Conservation (phyloP, 441 rosid species). For the Populus tomentosa region DNA sequence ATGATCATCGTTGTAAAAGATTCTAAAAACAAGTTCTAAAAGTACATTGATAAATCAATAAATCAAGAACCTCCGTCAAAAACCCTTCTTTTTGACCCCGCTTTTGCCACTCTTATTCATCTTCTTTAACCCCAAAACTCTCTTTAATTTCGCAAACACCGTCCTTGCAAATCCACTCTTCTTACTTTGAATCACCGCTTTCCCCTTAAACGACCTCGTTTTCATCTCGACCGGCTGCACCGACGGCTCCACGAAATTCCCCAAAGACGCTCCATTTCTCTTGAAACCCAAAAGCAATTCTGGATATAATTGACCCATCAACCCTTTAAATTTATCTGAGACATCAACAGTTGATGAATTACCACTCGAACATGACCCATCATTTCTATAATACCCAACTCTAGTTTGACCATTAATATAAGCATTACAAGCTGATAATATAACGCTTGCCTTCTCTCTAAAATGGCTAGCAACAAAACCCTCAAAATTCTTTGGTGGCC, state of each 20-base stretch:
- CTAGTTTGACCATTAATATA: slow-evolving; percentile 24
- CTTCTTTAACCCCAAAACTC: slow-evolving; percentile 30
- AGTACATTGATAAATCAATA: not conserved
- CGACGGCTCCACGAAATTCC: slow-evolving; percentile 14
- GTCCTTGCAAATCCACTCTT: slow-evolving; percentile 14
- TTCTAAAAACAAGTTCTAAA: too few species aligned
- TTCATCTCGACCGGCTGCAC: slow-evolving; percentile 3
- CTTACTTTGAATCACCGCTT: not conserved
- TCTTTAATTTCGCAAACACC: slow-evolving; percentile 25
- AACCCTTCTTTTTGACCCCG: slow-evolving; percentile 6
- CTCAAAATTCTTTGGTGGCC: slow-evolving; percentile 40
- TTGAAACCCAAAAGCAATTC: slow-evolving; percentile 20
- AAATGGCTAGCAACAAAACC: slow-evolving; percentile 29
- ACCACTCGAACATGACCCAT: not conserved
- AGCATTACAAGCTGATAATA: slow-evolving; percentile 30
- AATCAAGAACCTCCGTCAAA: slow-evolving; percentile 1
- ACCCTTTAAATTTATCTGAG: slow-evolving; percentile 27
- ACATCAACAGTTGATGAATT: not conserved
- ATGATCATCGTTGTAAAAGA: not conserved
- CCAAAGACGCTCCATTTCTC: slow-evolving; percentile 30
- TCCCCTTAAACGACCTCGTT: slow-evolving; percentile 4
- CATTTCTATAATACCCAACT: slow-evolving; percentile 26
- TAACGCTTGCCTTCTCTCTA: slow-evolving; percentile 18
- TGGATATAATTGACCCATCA: slow-evolving; percentile 28
- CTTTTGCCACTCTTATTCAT: not conserved